Evolutionary conservation across 495 filamentous ascomycete species (phyloP).

Genomic region (Talaromyces liani): DNA sequence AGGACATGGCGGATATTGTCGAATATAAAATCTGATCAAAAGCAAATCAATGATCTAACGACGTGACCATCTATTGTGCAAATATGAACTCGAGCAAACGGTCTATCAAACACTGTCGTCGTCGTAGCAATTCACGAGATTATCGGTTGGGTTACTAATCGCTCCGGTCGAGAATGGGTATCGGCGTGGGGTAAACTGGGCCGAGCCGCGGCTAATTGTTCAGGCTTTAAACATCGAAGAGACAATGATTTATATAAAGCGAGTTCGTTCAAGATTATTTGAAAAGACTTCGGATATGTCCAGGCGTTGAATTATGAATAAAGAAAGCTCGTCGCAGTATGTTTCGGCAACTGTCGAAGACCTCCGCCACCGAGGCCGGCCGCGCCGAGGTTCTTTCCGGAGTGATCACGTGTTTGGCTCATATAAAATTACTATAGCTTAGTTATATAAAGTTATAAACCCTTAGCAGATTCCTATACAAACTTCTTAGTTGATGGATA

Average conservation of each 20-base stretch:
- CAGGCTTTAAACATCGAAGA: neutral
- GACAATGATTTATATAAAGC: neutral
- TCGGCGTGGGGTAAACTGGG: neutral
- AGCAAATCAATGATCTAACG: neutral
- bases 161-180: neutral
- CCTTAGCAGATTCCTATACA: too few relatives aligned
- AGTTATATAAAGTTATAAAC: too few relatives aligned
- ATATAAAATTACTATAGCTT: too few relatives aligned
- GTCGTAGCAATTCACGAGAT: neutral
- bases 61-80: neutral
- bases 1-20: slow-evolving; percentile 59
- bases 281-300: neutral
- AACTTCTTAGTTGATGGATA: too few relatives aligned
- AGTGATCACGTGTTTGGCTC: neutral
- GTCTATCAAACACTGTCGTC: neutral
- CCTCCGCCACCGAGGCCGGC: slow-evolving; percentile 3
- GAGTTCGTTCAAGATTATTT: neutral
- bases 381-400: slow-evolving; percentile 4
- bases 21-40: neutral
- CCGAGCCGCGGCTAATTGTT: neutral
- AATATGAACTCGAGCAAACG: neutral
- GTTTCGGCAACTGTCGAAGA: neutral
- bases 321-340: neutral
- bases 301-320: neutral
- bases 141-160: slow-evolving; percentile 1